phyloP scores from a whole-genome alignment of 164 flowering plant species.

The Warburgia ugandensis region DNA sequence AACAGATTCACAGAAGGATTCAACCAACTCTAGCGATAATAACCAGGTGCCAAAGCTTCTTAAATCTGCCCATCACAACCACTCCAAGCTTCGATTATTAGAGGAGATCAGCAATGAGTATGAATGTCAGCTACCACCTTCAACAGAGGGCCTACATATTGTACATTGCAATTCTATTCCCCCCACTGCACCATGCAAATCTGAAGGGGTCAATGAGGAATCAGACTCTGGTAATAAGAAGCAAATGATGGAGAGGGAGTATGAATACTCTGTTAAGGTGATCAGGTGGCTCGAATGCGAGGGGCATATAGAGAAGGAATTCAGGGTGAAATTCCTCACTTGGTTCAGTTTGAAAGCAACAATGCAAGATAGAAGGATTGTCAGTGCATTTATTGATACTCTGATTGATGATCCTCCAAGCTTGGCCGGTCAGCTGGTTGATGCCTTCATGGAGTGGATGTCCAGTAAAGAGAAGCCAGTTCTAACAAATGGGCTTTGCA shows the following conservation, averaged over 20 bases:
- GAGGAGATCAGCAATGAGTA: constrained; percentile 27
- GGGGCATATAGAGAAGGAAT: constrained; percentile 9
- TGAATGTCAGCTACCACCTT: constrained; percentile 25
- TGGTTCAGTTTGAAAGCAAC: constrained; percentile 11
- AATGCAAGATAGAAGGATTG: constrained; percentile 6
- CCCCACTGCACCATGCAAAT: neutral
- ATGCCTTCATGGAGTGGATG: constrained; percentile 5
- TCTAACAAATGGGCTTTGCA: neutral
- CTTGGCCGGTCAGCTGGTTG: constrained; percentile 8
- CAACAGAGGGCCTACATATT: constrained; percentile 6
- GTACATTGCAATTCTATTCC: too few species aligned
- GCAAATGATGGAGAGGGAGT: constrained; percentile 1
- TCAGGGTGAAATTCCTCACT: constrained; percentile 10
- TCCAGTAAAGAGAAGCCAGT: constrained; percentile 1
- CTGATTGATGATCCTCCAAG: constrained; percentile 11
- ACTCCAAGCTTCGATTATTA: constrained; percentile 58
- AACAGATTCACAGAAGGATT: constrained; percentile 21
- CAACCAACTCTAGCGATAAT: constrained; percentile 24
- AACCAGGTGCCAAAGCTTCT: constrained; percentile 6
- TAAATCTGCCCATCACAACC: constrained; percentile 42
- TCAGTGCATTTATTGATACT: constrained; percentile 8
- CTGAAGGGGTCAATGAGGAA: neutral
- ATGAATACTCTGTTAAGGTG: constrained; percentile 11
- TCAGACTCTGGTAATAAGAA: neutral
- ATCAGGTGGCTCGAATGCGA: constrained; percentile 13